Evolutionary conservation across 768 basidiomycete species (phyloP), one percentile per base, ranked within the genome.

Genomic region (Leccinum incarnatum): DNA sequence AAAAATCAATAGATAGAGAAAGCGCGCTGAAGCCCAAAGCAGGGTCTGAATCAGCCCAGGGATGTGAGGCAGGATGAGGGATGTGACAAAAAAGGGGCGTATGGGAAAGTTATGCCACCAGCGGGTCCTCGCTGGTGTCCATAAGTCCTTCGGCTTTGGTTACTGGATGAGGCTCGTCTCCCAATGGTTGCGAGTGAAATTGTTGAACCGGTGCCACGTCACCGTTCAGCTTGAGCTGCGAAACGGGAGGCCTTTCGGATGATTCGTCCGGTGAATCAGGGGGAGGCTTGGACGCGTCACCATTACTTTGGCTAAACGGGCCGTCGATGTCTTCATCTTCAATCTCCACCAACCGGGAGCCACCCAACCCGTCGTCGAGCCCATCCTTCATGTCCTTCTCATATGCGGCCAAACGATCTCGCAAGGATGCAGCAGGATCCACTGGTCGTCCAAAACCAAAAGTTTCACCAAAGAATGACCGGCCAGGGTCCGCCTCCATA

Each of bases 91-190:
- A 34, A 17, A 56, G 15, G 46, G 56, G 51, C 48, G 6, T 12
- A 64, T 36, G 40, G 27, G 12, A 25, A 57, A 30, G 30, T 68
- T 65, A 78, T 64, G 66, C 68, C 68, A 78, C 77, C 59, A 79
- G 64, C 48, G 85, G 84, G 69, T 83, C 82, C 74, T 89, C 87
- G 68, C 82, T 87, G 57, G 76, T 72, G 67, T 89, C 85, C 71
- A 85, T 73, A 37, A 88, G 76, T n/a, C 85, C 86, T 66, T 90
- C 88, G 30, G 75, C 80, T 67, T 79, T 77, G n/a, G 81, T 75
- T 11, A 79, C 81, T 5, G 83, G 76, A 59, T 80, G 76, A 29
- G 80, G 79, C 55, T 75, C 79, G 61, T 88, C 86, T 29, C 83
- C 84, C 53, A 76, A 74, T 12, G 86, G 82, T 37, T 75, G 68